phyloP scores from a whole-genome alignment of 2,329 filamentous ascomycete genomes.

The Fusarium redolens region DNA sequence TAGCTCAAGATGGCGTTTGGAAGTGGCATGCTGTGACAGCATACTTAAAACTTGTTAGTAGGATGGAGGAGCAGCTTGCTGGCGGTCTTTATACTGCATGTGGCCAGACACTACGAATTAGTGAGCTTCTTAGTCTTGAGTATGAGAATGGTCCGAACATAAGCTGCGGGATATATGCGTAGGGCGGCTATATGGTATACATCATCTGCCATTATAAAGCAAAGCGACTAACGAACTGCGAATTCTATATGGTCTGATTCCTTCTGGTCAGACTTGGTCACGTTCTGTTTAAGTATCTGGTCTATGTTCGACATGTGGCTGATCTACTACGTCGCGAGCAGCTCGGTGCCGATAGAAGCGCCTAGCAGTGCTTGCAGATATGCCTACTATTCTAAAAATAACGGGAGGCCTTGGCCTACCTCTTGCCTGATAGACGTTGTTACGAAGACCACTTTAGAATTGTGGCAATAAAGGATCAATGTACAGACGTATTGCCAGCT shows the following conservation, averaged over 20 bases:
- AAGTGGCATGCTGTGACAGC: too few relatives aligned
- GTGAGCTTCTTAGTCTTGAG: too few relatives aligned
- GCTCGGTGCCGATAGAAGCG: background rate
- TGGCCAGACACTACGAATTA: too few relatives aligned
- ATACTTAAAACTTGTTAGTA: too few relatives aligned
- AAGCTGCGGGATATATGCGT: too few relatives aligned
- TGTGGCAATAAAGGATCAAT: background rate
- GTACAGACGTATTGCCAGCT: background rate
- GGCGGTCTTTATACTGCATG: too few relatives aligned
- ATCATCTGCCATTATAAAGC: background rate
- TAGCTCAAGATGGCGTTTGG: too few relatives aligned
- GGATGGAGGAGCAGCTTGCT: too few relatives aligned
- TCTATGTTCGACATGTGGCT: background rate
- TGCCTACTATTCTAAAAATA: background rate
- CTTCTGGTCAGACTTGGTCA: background rate
- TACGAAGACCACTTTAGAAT: background rate
- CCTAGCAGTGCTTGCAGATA: background rate
- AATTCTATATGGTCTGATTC: background rate
- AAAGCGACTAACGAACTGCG: background rate
- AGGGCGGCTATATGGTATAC: background rate
- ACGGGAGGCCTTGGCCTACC: background rate
- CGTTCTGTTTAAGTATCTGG: background rate
- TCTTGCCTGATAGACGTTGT: background rate
- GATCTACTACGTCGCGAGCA: background rate
- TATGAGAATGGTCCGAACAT: too few relatives aligned